Evolutionary conservation across 306 rosid genomes (phyloP), one percentile per base, ranked within the genome.

Genomic region (Casuarina glauca): DNA sequence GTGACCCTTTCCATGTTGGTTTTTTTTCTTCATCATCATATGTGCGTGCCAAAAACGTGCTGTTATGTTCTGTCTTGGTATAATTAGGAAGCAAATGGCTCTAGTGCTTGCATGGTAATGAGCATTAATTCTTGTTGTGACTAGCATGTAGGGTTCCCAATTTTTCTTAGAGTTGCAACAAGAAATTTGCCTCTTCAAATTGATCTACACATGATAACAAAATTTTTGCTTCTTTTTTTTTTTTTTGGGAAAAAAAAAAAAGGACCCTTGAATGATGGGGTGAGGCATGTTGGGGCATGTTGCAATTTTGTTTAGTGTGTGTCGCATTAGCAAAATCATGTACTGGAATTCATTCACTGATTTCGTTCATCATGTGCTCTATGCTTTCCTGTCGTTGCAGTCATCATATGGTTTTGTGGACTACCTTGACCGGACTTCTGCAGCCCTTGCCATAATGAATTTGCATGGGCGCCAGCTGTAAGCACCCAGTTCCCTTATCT

Each of bases 381-480:
- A 13, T 73, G 46, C 69, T 61, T 78, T 80, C 81, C 70, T 55
- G 19, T 70, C 74, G 17, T 82, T 79, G 63, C 89, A 88, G 91
- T 88, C 91, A 74, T 88, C 91, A 9, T 88, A 85, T 76, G 91
- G 91, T 71, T 88, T 88, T 49, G 91, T 88, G 83, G 89, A 88
- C 84, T 88, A 78, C 78, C 89, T 78, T 71, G 91, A 88, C 57
- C 87, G 86, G 63, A 79, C 87, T 73, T 85, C 89, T 69, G 91
- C 91, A 74, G 89, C 87, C 72, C 86, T 88, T 76, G 91, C 91
- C 45, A 88, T 88, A 85, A 85, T 88, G 91, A 76, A 85, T 57
- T 74, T 88, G 78, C 89, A 88, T 76, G 91, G 91, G 64, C 77
- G 91, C 43, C 89, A 85, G 74, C 82, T 88, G 91, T 88, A 83